phyloP scores from a whole-genome alignment of 192 early-diverging fungal species.

The Coemansia sp. region DNA sequence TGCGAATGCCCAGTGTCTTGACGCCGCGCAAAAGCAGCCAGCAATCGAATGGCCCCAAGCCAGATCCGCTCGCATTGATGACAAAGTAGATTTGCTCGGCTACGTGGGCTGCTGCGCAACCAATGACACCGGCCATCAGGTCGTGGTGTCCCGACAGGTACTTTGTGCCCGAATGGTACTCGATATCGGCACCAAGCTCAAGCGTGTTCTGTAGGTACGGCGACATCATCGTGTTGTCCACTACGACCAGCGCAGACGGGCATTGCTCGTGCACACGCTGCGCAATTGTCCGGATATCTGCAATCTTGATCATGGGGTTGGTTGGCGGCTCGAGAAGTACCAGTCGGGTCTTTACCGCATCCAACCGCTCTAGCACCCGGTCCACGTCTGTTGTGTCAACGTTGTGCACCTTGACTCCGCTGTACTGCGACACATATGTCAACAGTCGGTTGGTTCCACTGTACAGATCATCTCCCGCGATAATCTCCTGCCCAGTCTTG shows the following conservation, averaged over 20 bases:
- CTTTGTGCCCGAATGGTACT: slow-evolving; percentile 96
- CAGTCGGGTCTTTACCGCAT: slow-evolving; percentile 74
- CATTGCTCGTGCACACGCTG: slow-evolving; percentile 68
- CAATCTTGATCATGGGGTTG: slow-evolving; percentile 94
- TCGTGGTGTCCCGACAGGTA: slow-evolving; percentile 97
- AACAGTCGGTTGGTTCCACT: slow-evolving; percentile 95
- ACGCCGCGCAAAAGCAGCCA: slow-evolving; percentile 92
- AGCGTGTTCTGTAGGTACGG: slow-evolving; percentile 89
- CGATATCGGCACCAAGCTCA: slow-evolving; percentile 89
- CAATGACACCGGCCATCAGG: slow-evolving; percentile 97
- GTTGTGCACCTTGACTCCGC: slow-evolving; percentile 82
- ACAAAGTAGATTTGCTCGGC: slow-evolving; percentile 86
- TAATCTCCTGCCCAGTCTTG: slow-evolving; percentile 83
- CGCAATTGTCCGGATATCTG: slow-evolving; percentile 79
- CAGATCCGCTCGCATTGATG: slow-evolving; percentile 94
- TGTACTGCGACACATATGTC: slow-evolving; percentile 75
- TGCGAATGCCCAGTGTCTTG: slow-evolving; percentile 94
- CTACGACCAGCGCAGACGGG: slow-evolving; percentile 82
- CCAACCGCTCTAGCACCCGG: slow-evolving; percentile 62
- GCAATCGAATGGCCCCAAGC: slow-evolving; percentile 86
- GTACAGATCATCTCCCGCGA: slow-evolving; percentile 96
- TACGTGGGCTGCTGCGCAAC: slow-evolving; percentile 66
- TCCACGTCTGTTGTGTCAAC: slow-evolving; percentile 81
- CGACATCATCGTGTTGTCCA: slow-evolving; percentile 99
- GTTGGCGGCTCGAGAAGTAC: slow-evolving; percentile 95